Conservation (phyloP, 2,329 filamentous ascomycete species). For the Thermomyces lanuginosus region DNA sequence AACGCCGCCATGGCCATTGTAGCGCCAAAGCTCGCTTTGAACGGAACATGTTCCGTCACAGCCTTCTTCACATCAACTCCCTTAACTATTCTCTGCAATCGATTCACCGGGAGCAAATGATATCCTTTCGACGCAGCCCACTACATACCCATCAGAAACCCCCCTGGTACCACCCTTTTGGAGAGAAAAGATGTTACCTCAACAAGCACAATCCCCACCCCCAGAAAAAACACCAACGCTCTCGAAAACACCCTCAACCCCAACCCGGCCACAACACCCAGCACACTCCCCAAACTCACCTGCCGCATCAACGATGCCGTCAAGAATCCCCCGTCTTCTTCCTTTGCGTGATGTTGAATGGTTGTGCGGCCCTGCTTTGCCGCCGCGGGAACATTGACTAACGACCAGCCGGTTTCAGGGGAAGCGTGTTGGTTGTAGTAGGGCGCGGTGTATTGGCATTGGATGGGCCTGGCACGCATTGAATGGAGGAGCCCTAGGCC, state of each 20-base stretch:
- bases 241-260: constrained; percentile 30
- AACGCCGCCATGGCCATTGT: constrained; percentile 32
- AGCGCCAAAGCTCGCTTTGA: constrained; percentile 31
- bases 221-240: constrained; percentile 27
- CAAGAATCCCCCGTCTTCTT: constrained; percentile 10
- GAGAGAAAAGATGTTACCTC: constrained; percentile 23
- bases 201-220: constrained; percentile 27
- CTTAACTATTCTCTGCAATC: constrained; percentile 27
- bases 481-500: constrained; percentile 20
- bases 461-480: constrained; percentile 19
- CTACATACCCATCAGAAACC: constrained; percentile 11
- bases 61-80: constrained; percentile 23
- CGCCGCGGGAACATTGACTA: constrained; percentile 9
- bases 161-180: too few relatives aligned
- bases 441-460: constrained; percentile 21
- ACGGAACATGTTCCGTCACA: constrained; percentile 25
- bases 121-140: constrained; percentile 32
- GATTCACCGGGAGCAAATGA: constrained; percentile 26
- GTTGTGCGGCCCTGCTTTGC: constrained; percentile 14
- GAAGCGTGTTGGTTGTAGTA: constrained; percentile 9
- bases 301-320: constrained; percentile 25
- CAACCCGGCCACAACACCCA: constrained; percentile 28
- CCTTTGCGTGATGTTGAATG: constrained; percentile 3
- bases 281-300: constrained; percentile 29
- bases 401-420: constrained; percentile 13